A percentile compares a stretch with the other conserved stretches of the same genome.
phyloP scores from a whole-genome alignment of 2,329 filamentous ascomycete species.

The Falciphora oryzae region DNA sequence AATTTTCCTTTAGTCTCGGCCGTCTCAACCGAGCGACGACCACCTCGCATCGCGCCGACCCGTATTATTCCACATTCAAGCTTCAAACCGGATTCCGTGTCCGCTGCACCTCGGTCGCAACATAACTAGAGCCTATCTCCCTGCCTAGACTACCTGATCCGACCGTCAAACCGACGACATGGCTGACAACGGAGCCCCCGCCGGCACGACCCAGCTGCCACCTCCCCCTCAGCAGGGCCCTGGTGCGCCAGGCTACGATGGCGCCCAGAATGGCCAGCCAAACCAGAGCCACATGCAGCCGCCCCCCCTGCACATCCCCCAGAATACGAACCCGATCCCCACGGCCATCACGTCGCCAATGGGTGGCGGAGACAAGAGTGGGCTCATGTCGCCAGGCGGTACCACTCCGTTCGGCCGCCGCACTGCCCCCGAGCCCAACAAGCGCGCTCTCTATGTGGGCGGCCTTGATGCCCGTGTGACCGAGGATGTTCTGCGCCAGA shows the following conservation, averaged over 20 bases:
- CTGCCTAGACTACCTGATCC: background rate
- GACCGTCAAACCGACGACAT: constrained; percentile 43
- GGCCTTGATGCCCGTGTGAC: constrained; percentile 92
- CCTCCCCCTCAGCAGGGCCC: constrained; percentile 62
- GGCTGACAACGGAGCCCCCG: constrained; percentile 67
- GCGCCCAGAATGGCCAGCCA: constrained; percentile 63
- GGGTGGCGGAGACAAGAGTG: constrained; percentile 56
- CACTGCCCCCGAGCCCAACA: constrained; percentile 95
- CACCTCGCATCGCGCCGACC: background rate
- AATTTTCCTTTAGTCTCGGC: constrained; percentile 9
- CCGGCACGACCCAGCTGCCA: constrained; percentile 60
- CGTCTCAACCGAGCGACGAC: background rate
- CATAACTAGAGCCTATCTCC: background rate
- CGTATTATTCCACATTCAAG: background rate
- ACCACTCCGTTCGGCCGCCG: constrained; percentile 78
- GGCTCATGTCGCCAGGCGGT: constrained; percentile 79
- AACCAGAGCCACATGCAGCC: constrained; percentile 79
- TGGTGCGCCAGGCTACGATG: constrained; percentile 72
- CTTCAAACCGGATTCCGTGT: constrained; percentile 4
- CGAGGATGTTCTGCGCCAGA: constrained; percentile 92
- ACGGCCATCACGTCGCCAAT: constrained; percentile 87
- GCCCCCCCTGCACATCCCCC: constrained; percentile 86
- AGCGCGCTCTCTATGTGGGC: constrained; percentile 92
- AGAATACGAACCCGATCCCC: constrained; percentile 93
- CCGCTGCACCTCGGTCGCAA: background rate